These are phyloP conservation scores for Solanum etuberosum DNA, from an alignment of 257 asterid genomes.

Conservation along the genomic window DNA sequence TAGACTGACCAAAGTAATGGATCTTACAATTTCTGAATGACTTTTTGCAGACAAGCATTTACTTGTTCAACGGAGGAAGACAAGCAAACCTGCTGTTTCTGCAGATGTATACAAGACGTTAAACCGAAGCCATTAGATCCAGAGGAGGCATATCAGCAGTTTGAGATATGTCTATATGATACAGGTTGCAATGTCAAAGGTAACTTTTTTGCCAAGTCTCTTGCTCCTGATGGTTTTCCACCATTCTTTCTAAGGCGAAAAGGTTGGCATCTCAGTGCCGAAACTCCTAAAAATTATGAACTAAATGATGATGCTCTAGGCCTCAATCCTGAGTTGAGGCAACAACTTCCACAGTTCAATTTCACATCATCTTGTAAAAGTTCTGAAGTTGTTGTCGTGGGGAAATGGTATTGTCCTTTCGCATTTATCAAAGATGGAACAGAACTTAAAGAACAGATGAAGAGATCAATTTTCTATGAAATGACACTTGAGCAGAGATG, in stretches of 20 bases:
- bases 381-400: constrained; percentile 9
- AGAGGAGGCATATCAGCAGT: constrained; percentile 32
- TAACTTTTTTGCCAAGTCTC: constrained; percentile 12
- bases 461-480: constrained; percentile 34
- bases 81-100: constrained; percentile 32
- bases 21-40: neutral
- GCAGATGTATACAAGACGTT: constrained; percentile 28
- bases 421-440: constrained; percentile 46
- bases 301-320: constrained; percentile 1
- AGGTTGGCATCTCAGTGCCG: neutral
- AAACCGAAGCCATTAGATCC: constrained; percentile 48
- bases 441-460: constrained; percentile 25
- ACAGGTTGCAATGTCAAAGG: neutral
- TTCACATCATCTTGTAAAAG: neutral
- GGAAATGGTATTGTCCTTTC: constrained; percentile 71
- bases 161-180: constrained; percentile 8
- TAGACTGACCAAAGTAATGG: neutral
- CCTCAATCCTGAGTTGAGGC: neutral
- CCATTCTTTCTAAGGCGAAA: constrained; percentile 21
- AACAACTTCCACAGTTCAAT: neutral
- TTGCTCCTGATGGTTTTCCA: constrained; percentile 32
- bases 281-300: neutral
- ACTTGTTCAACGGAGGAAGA: constrained; percentile 59
- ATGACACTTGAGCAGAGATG: constrained; percentile 51
- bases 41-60: constrained; percentile 35